A percentile compares a stretch with the other conserved stretches of the same genome.
Conservation (phyloP, 768 basidiomycete genomes). For the Mycena galericulata region DNA sequence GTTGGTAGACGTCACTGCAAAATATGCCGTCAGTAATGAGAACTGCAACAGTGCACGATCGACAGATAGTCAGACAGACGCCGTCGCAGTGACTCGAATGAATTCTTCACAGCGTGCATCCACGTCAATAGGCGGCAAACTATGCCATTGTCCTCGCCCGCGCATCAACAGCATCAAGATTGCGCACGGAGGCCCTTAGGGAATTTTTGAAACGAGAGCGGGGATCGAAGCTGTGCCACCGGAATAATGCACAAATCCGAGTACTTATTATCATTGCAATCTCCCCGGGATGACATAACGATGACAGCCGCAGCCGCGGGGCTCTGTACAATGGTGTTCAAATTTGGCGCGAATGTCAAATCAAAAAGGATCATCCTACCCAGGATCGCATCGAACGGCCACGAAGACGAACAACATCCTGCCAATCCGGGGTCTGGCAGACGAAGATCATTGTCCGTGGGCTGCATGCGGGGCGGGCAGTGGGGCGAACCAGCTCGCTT, state of each 20-base stretch:
- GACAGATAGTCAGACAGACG: conserved; percentile 6
- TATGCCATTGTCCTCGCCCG: conserved; percentile 6
- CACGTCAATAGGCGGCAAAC: conserved; percentile 1
- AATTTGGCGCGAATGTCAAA: conserved; percentile 20
- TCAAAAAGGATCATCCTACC: conserved; percentile 23
- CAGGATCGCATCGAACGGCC: conserved; percentile 8
- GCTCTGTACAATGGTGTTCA: conserved; percentile 23
- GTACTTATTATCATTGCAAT: conserved; percentile 7
- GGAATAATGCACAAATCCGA: conserved; percentile 6
- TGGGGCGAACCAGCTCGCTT: conserved; percentile 20
- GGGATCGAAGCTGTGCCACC: conserved; percentile 8
- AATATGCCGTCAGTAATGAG: conserved; percentile 4
- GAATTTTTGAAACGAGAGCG: conserved; percentile 1
- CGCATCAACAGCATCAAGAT: background rate
- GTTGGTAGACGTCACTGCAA: conserved; percentile 7
- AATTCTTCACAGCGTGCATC: conserved; percentile 12
- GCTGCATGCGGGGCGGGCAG: conserved; percentile 13
- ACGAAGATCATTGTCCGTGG: conserved; percentile 6
- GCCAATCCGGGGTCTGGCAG: conserved; percentile 13
- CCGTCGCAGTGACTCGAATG: conserved; percentile 13
- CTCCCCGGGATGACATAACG: conserved; percentile 17
- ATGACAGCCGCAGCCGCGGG: background rate
- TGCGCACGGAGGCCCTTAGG: background rate
- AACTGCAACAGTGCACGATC: conserved; percentile 17
- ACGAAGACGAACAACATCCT: background rate